Base-by-base conservation (phyloP, 2,329 filamentous ascomycete genomes). In the Xylariaceae sp. region DNA sequence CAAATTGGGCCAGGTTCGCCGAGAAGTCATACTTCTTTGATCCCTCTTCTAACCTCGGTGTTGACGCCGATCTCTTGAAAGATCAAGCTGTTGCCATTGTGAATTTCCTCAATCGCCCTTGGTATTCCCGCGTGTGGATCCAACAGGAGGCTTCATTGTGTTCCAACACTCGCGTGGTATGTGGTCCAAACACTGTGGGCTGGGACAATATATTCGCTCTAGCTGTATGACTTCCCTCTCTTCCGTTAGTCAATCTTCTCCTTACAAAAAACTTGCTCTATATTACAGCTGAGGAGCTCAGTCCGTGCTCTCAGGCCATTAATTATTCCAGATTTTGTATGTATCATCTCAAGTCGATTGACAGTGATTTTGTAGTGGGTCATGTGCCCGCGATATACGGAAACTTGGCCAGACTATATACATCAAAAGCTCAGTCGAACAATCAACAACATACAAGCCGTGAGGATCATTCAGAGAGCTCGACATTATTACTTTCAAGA, bases 11-110 rank as follows among this genome's bases (percentile, higher is more conserved):
- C 3, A 42, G 46, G 30, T 62, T 58, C 32, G 37, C 23, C 3
- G 30, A 59, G 42, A 65, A 65, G 30, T 57, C 59, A 1, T 65
- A 64, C 29, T 62, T 65, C 45, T 64, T 65, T 36, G 60, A 63
- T 37, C 7, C 37, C 36, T 42, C 36, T 3, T 48, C 29, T 24
- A 16, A 41, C 11, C 8, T 5, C 2, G 36, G 15, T 9, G 4
- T 36, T 11, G 52, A 53, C 21, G 27, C 26, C 8, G 18, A 50
- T 8, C 20, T 47, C n/a, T 30, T 52, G 15, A 36, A 21, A 26
- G 26, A 30, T 8, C 50, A 60, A 2, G 56, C 57, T 2, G 24
- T 58, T 26, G 56, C 58, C 10, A 52, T 63, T 15, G 58, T 63
- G 15, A 45, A 13, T 7, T 64, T 65, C 35, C 45, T 65, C 7